phyloP scores from a whole-genome alignment of 345 rosid genomes.

The Noccaea bulbosa region DNA sequence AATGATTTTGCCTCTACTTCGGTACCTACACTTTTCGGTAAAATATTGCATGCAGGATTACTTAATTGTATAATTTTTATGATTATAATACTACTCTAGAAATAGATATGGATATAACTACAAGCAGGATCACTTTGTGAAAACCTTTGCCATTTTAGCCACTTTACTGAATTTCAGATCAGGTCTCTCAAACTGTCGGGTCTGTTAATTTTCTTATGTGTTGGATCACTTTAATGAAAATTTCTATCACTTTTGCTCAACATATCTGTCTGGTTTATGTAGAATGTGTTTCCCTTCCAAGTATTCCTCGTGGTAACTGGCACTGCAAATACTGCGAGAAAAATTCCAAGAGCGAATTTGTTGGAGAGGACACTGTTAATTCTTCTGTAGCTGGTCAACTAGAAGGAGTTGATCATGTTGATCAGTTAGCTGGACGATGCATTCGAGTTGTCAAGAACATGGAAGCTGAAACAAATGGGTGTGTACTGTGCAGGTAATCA shows the following conservation, averaged over 20 bases:
- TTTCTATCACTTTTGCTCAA: slow-evolving; percentile 15
- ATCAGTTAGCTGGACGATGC: slow-evolving; percentile 81
- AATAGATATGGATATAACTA: slow-evolving; percentile 9
- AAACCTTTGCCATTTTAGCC: slow-evolving; percentile 13
- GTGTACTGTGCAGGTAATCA: slow-evolving; percentile 84
- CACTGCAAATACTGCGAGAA: slow-evolving; percentile 84
- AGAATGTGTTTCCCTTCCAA: slow-evolving; percentile 80
- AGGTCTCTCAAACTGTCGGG: slow-evolving; percentile 22
- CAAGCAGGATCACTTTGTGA: slow-evolving; percentile 21
- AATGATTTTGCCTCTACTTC: slow-evolving; percentile 14
- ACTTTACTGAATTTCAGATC: slow-evolving; percentile 16
- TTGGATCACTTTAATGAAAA: slow-evolving; percentile 20
- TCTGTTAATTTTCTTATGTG: slow-evolving; percentile 28
- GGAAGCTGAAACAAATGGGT: slow-evolving; percentile 82
- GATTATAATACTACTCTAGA: slow-evolving; percentile 7
- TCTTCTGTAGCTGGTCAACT: slow-evolving; percentile 85
- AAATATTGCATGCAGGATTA: slow-evolving; percentile 13
- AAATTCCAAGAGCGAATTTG: slow-evolving; percentile 63
- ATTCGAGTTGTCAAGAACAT: slow-evolving; percentile 83
- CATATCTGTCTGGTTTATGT: slow-evolving; percentile 43
- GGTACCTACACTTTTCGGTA: slow-evolving; percentile 24
- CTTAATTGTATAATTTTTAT: slow-evolving; percentile 26
- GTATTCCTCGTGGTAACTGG: slow-evolving; percentile 85
- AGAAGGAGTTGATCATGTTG: slow-evolving; percentile 77
- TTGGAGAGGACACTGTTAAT: slow-evolving; percentile 64